Conservation (phyloP, 2,329 filamentous ascomycete genomes). For the Colletotrichum sp. region DNA sequence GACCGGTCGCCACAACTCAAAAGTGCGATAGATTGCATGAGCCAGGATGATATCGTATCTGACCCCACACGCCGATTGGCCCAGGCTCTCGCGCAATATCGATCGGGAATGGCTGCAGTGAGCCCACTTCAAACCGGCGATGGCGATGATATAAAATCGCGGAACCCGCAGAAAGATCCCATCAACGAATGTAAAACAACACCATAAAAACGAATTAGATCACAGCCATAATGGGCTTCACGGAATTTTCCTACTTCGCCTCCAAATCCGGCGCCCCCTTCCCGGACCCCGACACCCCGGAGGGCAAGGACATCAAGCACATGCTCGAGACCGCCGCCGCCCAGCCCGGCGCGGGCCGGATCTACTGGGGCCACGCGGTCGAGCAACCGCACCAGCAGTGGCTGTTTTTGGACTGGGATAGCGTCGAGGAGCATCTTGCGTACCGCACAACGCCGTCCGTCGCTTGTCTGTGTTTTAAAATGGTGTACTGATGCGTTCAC, state of each 20-base stretch:
- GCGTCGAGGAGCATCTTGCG: conserved; percentile 19
- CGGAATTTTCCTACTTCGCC: conserved; percentile 25
- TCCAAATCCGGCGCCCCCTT: conserved; percentile 23
- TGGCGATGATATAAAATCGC: not conserved
- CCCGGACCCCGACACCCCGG: conserved; percentile 19
- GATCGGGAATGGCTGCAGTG: not conserved
- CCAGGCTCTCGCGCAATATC: not conserved
- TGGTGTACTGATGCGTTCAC: too few relatives aligned
- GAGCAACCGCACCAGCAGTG: conserved; percentile 28
- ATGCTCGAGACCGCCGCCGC: conserved; percentile 23
- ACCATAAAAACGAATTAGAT: fast-evolving
- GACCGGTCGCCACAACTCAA: not conserved
- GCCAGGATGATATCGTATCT: not conserved
- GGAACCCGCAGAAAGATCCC: too few relatives aligned
- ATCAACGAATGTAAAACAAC: not conserved
- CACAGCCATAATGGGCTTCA: conserved; percentile 15
- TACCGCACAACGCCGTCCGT: conserved; percentile 25
- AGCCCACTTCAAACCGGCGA: not conserved
- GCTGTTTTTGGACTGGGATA: conserved; percentile 31
- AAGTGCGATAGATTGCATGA: not conserved
- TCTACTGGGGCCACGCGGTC: conserved; percentile 26
- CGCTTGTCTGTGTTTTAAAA: fast-evolving
- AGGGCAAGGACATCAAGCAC: not conserved
- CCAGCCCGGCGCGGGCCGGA: conserved; percentile 24
- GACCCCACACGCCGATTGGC: not conserved